Base-by-base conservation (phyloP, 352 stramenopile genomes). In the Globisporangium alternatum region DNA sequence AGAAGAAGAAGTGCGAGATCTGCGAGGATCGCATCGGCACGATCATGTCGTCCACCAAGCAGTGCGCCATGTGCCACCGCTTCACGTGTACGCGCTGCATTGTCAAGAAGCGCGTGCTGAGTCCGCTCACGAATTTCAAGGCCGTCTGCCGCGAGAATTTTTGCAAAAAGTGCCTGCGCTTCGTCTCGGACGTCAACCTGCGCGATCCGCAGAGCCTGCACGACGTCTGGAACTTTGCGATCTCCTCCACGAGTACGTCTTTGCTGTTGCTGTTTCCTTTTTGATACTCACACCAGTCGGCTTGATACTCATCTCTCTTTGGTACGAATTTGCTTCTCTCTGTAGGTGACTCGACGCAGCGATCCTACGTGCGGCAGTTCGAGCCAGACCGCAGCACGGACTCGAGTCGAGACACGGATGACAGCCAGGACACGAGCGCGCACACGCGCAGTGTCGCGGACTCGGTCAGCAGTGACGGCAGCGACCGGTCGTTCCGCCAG, bases 101-200 rank as follows among this genome's bases (percentile, higher is more conserved):
- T 21, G 62, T 79, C 12, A 88, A 89, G 61, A 70, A 84, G 45
- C 80, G 78, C 35, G 80, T 91, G 41, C 56, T 91, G 21, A 89
- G 76, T 60, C 76, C 75, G 56, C 57, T 63, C n/a, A 62, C 78
- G 39, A 78, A 91, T 68, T 91, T 91, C 51, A 71, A 73, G 3
- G 64, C 75, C 41, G 69, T 78, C 56, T 72, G 81, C 39, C 57
- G 78, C 37, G 77, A 83, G 48, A 72, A 69, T 13, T 89, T 91
- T 63, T 91, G 82, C 71, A 89, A 88, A 57, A 84, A 84, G 59
- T 91, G 82, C 56, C 70, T 88, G 30, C 78, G 77, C 9, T 74
- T 85, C 57, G 78, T 89, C 60, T 70, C 80, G 33, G 75, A 89
- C 56, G 75, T 89, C 31, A 78, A 86, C 53, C 64, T 89, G 53